Percentiles rank a stretch among this genome's conserved stretches.
phyloP scores from a whole-genome alignment of 2,329 filamentous ascomycete genomes.

The Didymosphaeria variabile region DNA sequence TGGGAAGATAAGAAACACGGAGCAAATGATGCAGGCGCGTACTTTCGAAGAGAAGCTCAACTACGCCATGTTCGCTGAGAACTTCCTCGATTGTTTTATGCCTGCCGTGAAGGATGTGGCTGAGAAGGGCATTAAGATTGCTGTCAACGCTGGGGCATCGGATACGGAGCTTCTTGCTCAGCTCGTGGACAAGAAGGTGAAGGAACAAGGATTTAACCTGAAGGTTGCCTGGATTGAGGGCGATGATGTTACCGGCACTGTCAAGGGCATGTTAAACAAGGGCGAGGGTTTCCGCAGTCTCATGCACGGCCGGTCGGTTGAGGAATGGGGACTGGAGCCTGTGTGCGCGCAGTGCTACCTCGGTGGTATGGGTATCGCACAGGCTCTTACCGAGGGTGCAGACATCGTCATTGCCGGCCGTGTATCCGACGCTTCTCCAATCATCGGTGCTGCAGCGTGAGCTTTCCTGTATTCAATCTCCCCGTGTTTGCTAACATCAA shows the following conservation, averaged over 20 bases:
- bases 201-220: constrained; percentile 33
- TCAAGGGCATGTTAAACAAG: constrained; percentile 50
- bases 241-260: constrained; percentile 46
- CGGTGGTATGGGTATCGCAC: constrained; percentile 54
- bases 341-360: constrained; percentile 51
- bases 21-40: constrained; percentile 52
- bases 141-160: constrained; percentile 44
- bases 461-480: not conserved
- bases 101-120: constrained; percentile 48
- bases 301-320: constrained; percentile 50
- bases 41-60: constrained; percentile 50
- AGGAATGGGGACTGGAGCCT: constrained; percentile 45
- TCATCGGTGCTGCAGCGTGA: constrained; percentile 52
- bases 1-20: constrained; percentile 43
- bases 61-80: constrained; percentile 43
- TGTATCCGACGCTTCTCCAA: constrained; percentile 54
- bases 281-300: constrained; percentile 48
- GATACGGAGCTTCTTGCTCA: constrained; percentile 39
- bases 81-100: constrained; percentile 60
- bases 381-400: constrained; percentile 51
- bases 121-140: constrained; percentile 40
- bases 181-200: constrained; percentile 37
- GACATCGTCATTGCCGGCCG: constrained; percentile 56
- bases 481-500: constrained; percentile 34
- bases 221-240: constrained; percentile 57